phyloP scores from a whole-genome alignment of 2,329 filamentous ascomycete species.

The Phialophora verrucosa region DNA sequence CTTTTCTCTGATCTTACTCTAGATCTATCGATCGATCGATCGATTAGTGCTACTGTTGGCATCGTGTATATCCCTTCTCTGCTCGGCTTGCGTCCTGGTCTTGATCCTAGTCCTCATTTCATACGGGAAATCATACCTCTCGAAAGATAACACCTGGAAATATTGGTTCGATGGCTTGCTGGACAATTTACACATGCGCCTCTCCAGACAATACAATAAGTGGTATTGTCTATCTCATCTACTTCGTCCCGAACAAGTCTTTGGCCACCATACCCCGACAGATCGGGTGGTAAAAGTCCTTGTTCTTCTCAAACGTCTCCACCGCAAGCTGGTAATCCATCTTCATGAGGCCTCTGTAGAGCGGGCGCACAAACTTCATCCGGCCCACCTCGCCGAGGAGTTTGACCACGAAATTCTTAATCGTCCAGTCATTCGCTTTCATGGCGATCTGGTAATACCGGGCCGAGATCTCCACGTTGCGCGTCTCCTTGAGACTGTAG shows the following conservation, averaged over 20 bases:
- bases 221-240: neutral
- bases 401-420: constrained; percentile 73
- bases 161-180: too few species aligned
- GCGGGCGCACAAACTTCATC: constrained; percentile 95
- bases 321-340: constrained; percentile 76
- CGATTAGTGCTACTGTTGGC: too few species aligned
- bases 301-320: constrained; percentile 83
- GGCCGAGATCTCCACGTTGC: constrained; percentile 84
- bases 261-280: constrained; percentile 86
- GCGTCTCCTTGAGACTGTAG: constrained; percentile 74
- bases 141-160: too few species aligned
- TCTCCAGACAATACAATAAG: neutral
- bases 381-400: constrained; percentile 82
- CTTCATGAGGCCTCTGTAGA: constrained; percentile 74
- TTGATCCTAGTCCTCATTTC: too few species aligned
- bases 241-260: constrained; percentile 64
- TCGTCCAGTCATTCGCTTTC: constrained; percentile 70
- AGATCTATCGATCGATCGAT: too few species aligned
- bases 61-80: too few species aligned
- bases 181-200: neutral
- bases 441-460: constrained; percentile 82
- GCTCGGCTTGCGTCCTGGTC: too few species aligned
- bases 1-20: too few species aligned
- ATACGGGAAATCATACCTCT: too few species aligned
- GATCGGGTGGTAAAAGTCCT: constrained; percentile 94